Evolutionary conservation across 192 early-diverging fungal genomes (phyloP).

Genomic region (Gigaspora rosea): DNA sequence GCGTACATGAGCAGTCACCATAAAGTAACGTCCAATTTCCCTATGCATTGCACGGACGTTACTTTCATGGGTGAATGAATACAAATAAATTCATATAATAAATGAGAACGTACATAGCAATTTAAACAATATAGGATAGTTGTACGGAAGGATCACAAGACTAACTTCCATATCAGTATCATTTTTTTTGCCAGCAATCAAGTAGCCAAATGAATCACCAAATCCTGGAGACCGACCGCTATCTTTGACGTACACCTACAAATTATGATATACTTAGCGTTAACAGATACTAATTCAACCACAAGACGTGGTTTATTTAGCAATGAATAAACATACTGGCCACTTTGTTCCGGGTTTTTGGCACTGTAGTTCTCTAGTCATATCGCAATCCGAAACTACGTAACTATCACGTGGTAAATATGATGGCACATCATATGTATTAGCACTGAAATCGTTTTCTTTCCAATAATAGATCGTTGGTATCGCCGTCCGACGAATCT

Average conservation of each 20-base stretch:
- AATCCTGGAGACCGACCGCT: background rate
- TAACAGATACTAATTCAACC: background rate
- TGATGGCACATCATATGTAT: background rate
- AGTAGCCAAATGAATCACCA: slow-evolving; percentile 19
- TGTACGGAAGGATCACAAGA: slow-evolving; percentile 18
- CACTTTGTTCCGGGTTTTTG: slow-evolving; percentile 7
- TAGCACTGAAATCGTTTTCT: background rate
- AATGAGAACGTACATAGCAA: background rate
- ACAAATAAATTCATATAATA: background rate
- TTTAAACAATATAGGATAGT: background rate
- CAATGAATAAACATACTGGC: background rate
- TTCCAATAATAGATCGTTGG: slow-evolving; percentile 1
- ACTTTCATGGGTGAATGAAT: background rate
- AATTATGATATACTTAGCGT: background rate
- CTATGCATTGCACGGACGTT: background rate
- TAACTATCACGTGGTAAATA: slow-evolving; percentile 6
- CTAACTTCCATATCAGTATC: slow-evolving; percentile 6
- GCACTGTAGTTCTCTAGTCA: background rate
- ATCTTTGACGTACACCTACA: background rate
- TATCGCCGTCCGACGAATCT: background rate
- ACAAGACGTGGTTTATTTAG: background rate
- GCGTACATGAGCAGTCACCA: background rate
- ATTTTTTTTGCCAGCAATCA: background rate
- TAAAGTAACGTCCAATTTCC: background rate
- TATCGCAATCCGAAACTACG: background rate